phyloP scores from a whole-genome alignment of 1,284 basidiomycete species.

The Microbotryum intermedium region DNA sequence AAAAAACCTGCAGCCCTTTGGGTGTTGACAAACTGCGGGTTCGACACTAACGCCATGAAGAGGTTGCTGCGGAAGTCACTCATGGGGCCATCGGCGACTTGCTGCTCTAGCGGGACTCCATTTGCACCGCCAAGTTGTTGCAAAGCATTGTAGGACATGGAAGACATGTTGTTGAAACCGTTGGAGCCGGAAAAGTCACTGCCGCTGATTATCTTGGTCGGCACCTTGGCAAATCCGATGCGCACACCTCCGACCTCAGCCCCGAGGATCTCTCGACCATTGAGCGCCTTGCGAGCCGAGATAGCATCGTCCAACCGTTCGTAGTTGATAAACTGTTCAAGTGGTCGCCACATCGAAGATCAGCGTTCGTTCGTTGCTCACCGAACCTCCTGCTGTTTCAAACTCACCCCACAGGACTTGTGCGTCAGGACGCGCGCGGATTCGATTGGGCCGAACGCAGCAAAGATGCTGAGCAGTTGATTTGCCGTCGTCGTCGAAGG shows the following conservation, averaged over 20 bases:
- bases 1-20: slow-evolving; percentile 38
- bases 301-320: slow-evolving; percentile 94
- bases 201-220: slow-evolving; percentile 14
- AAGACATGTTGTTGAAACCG: slow-evolving; percentile 2
- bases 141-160: slow-evolving; percentile 53
- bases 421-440: slow-evolving; percentile 89
- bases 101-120: slow-evolving; percentile 79
- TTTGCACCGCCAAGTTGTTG: slow-evolving; percentile 75
- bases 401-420: slow-evolving; percentile 77
- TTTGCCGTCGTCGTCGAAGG: slow-evolving; percentile 86
- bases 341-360: background rate
- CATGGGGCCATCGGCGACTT: slow-evolving; percentile 69
- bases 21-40: slow-evolving; percentile 35
- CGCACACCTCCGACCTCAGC: slow-evolving; percentile 91
- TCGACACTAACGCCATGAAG: slow-evolving; percentile 69
- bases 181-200: background rate
- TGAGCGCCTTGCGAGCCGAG: slow-evolving; percentile 83
- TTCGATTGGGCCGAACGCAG: slow-evolving; percentile 94
- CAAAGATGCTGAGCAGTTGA: slow-evolving; percentile 79
- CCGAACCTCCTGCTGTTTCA: background rate
- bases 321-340: slow-evolving; percentile 65
- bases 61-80: slow-evolving; percentile 92
- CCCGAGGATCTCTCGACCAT: slow-evolving; percentile 88
- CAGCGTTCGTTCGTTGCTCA: background rate
- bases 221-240: slow-evolving; percentile 74